Evolutionary conservation across 2,329 filamentous ascomycete species (phyloP), one percentile per base, ranked within the genome.

Genomic region (Colletotrichum ledebouriae): DNA sequence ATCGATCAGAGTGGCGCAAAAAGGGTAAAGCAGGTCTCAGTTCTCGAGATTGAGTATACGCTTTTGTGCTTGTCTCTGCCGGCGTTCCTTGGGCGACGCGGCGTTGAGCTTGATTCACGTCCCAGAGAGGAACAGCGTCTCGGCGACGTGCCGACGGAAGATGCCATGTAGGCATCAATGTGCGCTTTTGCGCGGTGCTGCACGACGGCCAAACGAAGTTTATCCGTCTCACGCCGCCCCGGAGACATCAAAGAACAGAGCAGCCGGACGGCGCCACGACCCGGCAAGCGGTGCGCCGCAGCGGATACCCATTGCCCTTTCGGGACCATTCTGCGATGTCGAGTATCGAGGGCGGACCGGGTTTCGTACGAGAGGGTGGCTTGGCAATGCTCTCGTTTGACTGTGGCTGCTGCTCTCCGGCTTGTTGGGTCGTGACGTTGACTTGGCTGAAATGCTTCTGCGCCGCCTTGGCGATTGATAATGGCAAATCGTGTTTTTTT

Each of bases 101-200:
- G 65, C 65, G 65, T 67, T 64, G 65, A 59, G 60, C 47, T 65
- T 55, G 60, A 59, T 53, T 55, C 47, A 47, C 39, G 22, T 59
- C 60, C 55, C 17, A 59, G 47, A 65, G 20, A 20, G 61, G 33
- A 55, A 68, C 47, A 59, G 61, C 33, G 53, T 12, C 47, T 59
- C 55, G 65, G 65, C 65, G 47, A 50, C 55, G 60, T 56, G 61
- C 61, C 61, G 53, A 65, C 47, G 52, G 49, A 53, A 53, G 49
- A 53, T 37, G 49, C 29, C 33, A 33, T 50, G 59, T 46, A 55
- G 17, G 17, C 17, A 49, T 59, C 46, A 53, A 53, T 12, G 3
- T 53, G 33, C 22, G 22, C 20, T 55, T 46, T 59, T 52, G 9
- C 37, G 20, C n/a, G 41, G 22, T 47, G 46, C 17, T 22, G 29